Percentiles rank a stretch among this genome's conserved stretches.
phyloP scores from a whole-genome alignment of 169 alveolate genomes.

The Cryptosporidium baileyi region DNA sequence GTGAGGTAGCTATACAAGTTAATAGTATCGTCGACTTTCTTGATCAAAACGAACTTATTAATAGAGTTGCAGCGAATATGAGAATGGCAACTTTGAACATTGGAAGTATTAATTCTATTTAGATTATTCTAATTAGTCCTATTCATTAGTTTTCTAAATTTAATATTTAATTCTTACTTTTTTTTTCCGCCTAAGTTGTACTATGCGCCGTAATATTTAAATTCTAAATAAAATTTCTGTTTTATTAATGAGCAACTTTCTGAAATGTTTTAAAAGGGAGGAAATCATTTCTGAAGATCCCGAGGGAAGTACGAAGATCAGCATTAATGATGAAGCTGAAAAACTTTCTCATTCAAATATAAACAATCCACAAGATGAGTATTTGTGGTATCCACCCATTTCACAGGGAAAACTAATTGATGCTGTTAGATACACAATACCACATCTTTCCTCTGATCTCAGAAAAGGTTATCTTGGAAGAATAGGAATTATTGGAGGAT shows the following conservation, averaged over 20 bases:
- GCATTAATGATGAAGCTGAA: background rate
- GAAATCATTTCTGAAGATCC: too few species aligned
- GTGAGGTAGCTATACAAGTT: slow-evolving; percentile 51
- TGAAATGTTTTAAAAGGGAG: background rate
- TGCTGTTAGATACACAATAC: slow-evolving; percentile 9
- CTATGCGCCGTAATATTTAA: slow-evolving; percentile 9
- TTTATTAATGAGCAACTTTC: background rate
- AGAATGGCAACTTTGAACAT: background rate
- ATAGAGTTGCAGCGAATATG: slow-evolving; percentile 61
- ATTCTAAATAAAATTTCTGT: background rate
- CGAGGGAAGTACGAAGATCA: too few species aligned
- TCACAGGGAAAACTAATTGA: slow-evolving; percentile 65
- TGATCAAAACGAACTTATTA: slow-evolving; percentile 46
- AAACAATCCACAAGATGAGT: background rate
- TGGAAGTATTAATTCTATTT: background rate
- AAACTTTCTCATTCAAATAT: background rate
- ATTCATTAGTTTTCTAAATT: background rate
- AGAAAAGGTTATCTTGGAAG: slow-evolving; percentile 70
- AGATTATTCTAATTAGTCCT: background rate
- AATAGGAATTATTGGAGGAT: slow-evolving; percentile 90
- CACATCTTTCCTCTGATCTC: slow-evolving; percentile 35
- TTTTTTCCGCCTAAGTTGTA: background rate
- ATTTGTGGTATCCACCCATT: slow-evolving; percentile 57
- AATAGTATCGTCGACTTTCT: slow-evolving; percentile 51
- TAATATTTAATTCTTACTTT: background rate